A percentile compares a stretch with the other conserved stretches of the same genome.
phyloP scores from a whole-genome alignment of 2,329 filamentous ascomycete genomes.

The Fusarium graminum region DNA sequence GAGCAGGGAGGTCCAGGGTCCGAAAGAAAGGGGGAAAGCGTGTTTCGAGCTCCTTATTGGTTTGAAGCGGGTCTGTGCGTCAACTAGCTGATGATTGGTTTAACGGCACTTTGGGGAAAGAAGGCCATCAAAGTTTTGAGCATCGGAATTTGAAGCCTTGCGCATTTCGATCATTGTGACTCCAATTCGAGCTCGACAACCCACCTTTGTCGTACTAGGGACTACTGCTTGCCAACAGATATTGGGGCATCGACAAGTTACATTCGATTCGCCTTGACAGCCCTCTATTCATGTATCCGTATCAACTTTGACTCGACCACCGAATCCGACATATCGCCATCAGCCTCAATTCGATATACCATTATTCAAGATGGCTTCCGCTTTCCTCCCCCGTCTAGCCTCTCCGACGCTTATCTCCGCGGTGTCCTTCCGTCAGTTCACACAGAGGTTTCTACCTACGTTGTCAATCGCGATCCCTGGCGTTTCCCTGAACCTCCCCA shows the following conservation, averaged over 20 bases:
- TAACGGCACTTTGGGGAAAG: slow-evolving; percentile 46
- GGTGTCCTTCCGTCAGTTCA: slow-evolving; percentile 61
- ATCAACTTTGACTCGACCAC: slow-evolving; percentile 19
- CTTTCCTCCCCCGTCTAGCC: slow-evolving; percentile 69
- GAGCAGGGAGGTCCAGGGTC: slow-evolving; percentile 54
- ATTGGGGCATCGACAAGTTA: background rate
- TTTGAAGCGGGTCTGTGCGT: slow-evolving; percentile 47
- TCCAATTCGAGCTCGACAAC: slow-evolving; percentile 32
- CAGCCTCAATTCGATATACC: slow-evolving; percentile 18
- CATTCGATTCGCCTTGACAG: background rate
- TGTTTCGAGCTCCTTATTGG: slow-evolving; percentile 52
- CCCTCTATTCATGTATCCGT: background rate
- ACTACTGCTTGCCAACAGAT: slow-evolving; percentile 21
- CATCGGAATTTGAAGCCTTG: slow-evolving; percentile 43
- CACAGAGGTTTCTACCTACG: slow-evolving; percentile 64
- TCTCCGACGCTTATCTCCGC: slow-evolving; percentile 57
- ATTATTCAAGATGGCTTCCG: slow-evolving; percentile 61
- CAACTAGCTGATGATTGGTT: slow-evolving; percentile 52
- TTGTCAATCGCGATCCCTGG: slow-evolving; percentile 71
- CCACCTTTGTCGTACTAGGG: slow-evolving; percentile 18
- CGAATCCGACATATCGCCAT: slow-evolving; percentile 21
- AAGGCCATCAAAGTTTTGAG: slow-evolving; percentile 52
- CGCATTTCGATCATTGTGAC: slow-evolving; percentile 43
- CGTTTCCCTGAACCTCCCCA: slow-evolving; percentile 67
- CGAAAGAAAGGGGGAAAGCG: slow-evolving; percentile 60